Evolutionary conservation across 768 basidiomycete genomes (phyloP).

Genomic region (Suillus lakei): DNA sequence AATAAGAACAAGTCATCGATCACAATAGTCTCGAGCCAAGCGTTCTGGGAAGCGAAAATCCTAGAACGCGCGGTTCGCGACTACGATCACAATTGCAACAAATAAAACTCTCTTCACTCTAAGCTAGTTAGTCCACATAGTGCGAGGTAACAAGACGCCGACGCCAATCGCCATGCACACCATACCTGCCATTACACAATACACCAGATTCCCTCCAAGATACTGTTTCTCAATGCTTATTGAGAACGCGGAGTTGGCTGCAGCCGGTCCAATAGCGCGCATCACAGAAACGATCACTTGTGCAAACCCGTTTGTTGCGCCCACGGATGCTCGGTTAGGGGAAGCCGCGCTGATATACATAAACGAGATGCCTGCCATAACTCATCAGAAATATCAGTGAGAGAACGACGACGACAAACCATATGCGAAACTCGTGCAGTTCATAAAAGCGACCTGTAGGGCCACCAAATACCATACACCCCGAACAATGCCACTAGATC

Average conservation of each 20-base stretch:
- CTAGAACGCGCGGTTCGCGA: background rate
- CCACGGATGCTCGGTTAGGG: constrained; percentile 70
- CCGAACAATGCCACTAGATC: background rate
- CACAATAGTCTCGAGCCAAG: background rate
- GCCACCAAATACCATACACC: constrained; percentile 55
- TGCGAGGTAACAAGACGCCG: background rate
- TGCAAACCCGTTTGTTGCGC: constrained; percentile 69
- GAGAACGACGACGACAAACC: background rate
- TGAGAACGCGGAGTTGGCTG: constrained; percentile 33
- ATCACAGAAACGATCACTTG: constrained; percentile 30
- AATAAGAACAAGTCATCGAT: background rate
- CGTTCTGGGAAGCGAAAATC: background rate
- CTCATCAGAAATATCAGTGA: background rate
- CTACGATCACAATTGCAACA: background rate
- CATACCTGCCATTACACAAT: constrained; percentile 41
- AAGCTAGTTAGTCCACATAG: background rate
- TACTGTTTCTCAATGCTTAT: constrained; percentile 31
- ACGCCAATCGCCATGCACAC: constrained; percentile 24
- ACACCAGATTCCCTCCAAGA: constrained; percentile 62
- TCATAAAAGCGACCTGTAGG: constrained; percentile 51
- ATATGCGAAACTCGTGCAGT: constrained; percentile 40
- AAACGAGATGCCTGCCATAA: constrained; percentile 60
- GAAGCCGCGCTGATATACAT: constrained; percentile 70
- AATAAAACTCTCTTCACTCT: background rate
- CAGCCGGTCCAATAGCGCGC: constrained; percentile 34